A percentile compares a stretch with the other conserved stretches of the same genome.
Conservation (phyloP, 1,284 basidiomycete species). For the Austroboletus novae-zelandiae region DNA sequence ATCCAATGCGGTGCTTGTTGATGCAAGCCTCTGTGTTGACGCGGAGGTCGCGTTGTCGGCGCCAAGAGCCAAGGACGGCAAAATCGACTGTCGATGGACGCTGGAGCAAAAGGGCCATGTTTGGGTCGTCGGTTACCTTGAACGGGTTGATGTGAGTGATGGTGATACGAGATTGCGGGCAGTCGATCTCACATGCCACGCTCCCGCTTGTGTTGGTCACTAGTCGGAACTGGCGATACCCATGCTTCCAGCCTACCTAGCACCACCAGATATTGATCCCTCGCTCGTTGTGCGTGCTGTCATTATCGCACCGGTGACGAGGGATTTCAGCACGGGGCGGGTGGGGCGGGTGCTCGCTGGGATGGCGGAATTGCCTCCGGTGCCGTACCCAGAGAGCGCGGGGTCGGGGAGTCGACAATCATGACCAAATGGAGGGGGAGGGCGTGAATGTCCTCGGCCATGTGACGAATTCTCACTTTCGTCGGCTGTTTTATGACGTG, state of each 20-base stretch:
- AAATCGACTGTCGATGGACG: constrained; percentile 42
- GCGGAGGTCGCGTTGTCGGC: constrained; percentile 21
- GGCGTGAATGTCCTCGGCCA: constrained; percentile 10
- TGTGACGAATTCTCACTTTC: constrained; percentile 7
- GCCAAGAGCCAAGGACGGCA: constrained; percentile 8
- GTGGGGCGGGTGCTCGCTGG: constrained; percentile 23
- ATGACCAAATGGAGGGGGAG: constrained; percentile 6
- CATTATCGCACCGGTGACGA: constrained; percentile 40
- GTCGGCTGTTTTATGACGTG: constrained; percentile 23
- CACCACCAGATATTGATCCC: constrained; percentile 37
- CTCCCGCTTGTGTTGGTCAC: constrained; percentile 7
- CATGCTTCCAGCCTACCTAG: constrained; percentile 37
- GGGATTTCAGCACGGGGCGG: constrained; percentile 38
- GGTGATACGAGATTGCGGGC: constrained; percentile 3
- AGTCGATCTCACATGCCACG: constrained; percentile 13
- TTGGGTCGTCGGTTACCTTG: constrained; percentile 55
- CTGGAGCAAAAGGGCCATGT: constrained; percentile 48
- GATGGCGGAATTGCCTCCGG: constrained; percentile 16
- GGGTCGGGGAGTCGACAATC: background rate
- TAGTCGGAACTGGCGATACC: constrained; percentile 41
- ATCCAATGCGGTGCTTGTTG: constrained; percentile 48
- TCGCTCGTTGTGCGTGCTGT: constrained; percentile 50
- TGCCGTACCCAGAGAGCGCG: constrained; percentile 25
- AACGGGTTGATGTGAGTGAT: constrained; percentile 41
- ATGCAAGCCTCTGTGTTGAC: constrained; percentile 50